Evolutionary conservation across 169 alveolate genomes (phyloP), one percentile per base, ranked within the genome.

Genomic region (Plasmodium blacklocki): DNA sequence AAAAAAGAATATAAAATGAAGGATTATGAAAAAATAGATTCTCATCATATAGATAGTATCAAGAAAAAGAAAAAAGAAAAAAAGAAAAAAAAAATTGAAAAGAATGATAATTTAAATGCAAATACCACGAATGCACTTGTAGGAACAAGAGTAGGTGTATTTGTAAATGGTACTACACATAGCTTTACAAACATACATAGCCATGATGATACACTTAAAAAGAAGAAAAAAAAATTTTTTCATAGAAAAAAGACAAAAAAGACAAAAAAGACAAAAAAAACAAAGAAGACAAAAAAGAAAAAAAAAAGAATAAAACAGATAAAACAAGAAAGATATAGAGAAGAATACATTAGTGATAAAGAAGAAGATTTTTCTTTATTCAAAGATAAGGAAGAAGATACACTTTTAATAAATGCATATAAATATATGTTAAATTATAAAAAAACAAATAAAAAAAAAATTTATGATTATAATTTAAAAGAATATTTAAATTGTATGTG

Each of bases 401-500:
- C 52, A 19, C 29, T 32, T 32, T 47, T 83, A 19, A 50, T 83
- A 47, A 83, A 68, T 14, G 73, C 91, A 29, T 83, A 83, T 62
- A 83, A 83, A 54, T 39, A 67, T 15, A 70, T 83, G 74, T 72
- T 83, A 60, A 58, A 21, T 29, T 83, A 68, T 49, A 19, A 83
- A 26, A 83, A 83, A 12, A 60, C n/a, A 32, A 26, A 83, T 23
- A 83, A 83, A 45, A 83, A 59, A 26, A 68, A 73, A 49, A 23
- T 83, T 14, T 83, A 83, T 50, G 91, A 83, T 29, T 83, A 83
- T 18, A 58, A 68, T 6, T 26, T 83, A 23, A 70, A 83, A 58
- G 91, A 83, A 68, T 72, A 83, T 47, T 47, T 83, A 15, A 47
- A 73, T 9, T 83, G 91, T 50, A 83, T 59, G 58, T 83, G 91